Base-by-base conservation (phyloP, 768 basidiomycete genomes). In the Termitomyces heimii region DNA sequence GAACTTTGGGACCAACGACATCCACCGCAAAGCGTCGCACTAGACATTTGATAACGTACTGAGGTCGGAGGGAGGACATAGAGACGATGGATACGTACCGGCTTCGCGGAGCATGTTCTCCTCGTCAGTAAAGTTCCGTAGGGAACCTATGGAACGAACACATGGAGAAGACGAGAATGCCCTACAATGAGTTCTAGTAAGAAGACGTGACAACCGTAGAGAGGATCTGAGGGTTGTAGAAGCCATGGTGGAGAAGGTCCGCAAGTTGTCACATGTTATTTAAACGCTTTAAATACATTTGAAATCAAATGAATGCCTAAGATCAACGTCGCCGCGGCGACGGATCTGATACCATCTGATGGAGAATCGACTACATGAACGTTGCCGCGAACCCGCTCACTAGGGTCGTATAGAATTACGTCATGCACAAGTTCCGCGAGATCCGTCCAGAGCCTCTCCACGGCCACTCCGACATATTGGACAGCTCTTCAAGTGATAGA, bases 21-120 rank as follows among this genome's bases (percentile, higher is more conserved):
- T 98, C 94, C 52, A 81, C 77, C 0, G 95, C 92, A 65, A 98
- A 98, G 28, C 92, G 88, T 65, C 80, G 80, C 24, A 98, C 96
- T 93, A n/a, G 44, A 47, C 3, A 16, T 47, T 60, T n/a, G 43
- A 57, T 55, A 55, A 5, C 7, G 8, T 10, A 8, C 12, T 31
- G 39, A 40, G n/a, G 3, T 24, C 1, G 20, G 14, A 37, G 18
- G 32, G 18, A 29, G 51, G 8, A 10, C 43, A 37, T 39, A n/a
- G 7, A 52, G n/a, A 37, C 39, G 31, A 13, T n/a, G n/a, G 16
- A 24, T 5, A 40, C 82, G 44, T 63, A 95, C 94, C 94, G 3
- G 90, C 81, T 58, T 99, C 97, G 29, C 93, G 82, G 13, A 98
- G 79, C 88, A 98, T 92, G 57, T 87, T 75, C 73, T 99, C 97